phyloP scores from a whole-genome alignment of 306 rosid genomes.

The Datisca glomerata region DNA sequence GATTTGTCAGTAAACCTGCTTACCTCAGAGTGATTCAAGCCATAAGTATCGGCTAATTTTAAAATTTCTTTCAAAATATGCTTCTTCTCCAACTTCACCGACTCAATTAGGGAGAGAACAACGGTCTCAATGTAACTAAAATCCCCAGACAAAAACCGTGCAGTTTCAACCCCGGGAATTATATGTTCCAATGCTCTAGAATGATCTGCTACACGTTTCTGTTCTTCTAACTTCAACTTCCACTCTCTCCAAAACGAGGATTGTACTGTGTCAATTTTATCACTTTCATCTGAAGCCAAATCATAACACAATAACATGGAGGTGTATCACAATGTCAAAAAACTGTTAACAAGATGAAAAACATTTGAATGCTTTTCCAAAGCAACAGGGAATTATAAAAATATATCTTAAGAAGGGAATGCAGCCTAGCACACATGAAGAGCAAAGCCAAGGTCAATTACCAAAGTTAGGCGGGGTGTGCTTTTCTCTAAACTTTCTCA shows the following conservation, averaged over 20 bases:
- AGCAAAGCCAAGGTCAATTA: conserved; percentile 15
- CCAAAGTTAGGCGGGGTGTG: conserved; percentile 53
- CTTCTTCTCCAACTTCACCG: conserved; percentile 65
- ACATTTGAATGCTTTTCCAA: not conserved
- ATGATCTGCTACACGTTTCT: conserved; percentile 65
- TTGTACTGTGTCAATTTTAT: conserved; percentile 62
- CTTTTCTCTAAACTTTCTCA: conserved; percentile 68
- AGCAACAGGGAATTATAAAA: too few species aligned
- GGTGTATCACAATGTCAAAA: conserved; percentile 4
- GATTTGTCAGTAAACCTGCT: conserved; percentile 12
- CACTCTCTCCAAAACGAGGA: conserved; percentile 97
- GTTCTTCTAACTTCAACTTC: conserved; percentile 86
- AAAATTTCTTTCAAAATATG: conserved; percentile 67
- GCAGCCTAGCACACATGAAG: conserved; percentile 1
- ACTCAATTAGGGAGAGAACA: conserved; percentile 61
- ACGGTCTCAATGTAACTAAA: conserved; percentile 51
- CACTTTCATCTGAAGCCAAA: conserved; percentile 46
- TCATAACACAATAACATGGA: too few species aligned
- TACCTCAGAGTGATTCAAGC: conserved; percentile 72
- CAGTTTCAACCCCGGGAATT: conserved; percentile 84
- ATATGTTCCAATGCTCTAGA: conserved; percentile 69
- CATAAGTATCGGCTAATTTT: conserved; percentile 61
- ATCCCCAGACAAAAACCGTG: conserved; percentile 80
- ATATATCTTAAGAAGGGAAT: too few species aligned
- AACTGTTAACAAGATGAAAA: not conserved